Percentiles rank a stretch among this genome's conserved stretches.
phyloP scores from a whole-genome alignment of 73 alveolate species.

The Tetrahymena elliotti region DNA sequence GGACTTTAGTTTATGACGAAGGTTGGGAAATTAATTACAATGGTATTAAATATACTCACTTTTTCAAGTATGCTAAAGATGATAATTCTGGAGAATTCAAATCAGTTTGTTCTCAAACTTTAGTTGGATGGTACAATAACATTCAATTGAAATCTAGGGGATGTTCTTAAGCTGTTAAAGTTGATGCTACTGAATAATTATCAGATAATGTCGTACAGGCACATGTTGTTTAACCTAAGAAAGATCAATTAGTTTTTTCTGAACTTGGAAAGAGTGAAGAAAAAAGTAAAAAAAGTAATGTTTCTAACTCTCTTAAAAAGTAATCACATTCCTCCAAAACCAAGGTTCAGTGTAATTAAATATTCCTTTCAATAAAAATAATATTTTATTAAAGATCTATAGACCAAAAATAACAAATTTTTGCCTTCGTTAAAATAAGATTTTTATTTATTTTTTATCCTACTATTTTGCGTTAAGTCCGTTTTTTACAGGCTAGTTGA shows the following conservation, averaged over 20 bases:
- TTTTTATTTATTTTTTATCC: too few relatives aligned
- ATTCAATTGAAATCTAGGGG: slow-evolving; percentile 20
- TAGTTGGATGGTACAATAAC: slow-evolving; percentile 33
- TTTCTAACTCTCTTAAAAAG: slow-evolving; percentile 11
- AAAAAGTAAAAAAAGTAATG: not conserved
- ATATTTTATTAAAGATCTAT: too few relatives aligned
- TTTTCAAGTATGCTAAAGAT: slow-evolving; percentile 24
- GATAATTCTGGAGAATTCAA: slow-evolving; percentile 15
- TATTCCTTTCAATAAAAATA: too few relatives aligned
- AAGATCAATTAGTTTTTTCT: not conserved
- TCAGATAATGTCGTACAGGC: slow-evolving; percentile 21
- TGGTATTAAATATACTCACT: slow-evolving; percentile 24
- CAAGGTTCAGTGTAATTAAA: not conserved
- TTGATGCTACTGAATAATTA: not conserved
- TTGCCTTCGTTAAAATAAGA: too few relatives aligned
- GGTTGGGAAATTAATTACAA: slow-evolving; percentile 25
- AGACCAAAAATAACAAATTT: too few relatives aligned
- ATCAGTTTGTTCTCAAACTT: slow-evolving; percentile 24
- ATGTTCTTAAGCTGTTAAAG: slow-evolving; percentile 16
- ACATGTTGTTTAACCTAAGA: slow-evolving; percentile 36
- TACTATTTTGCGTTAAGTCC: too few relatives aligned
- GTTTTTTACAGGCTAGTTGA: too few relatives aligned
- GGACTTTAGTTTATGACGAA: slow-evolving; percentile 45
- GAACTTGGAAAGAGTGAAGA: too few relatives aligned
- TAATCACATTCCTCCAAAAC: not conserved